These are phyloP conservation scores for Eimeria tenella DNA, from an alignment of 169 alveolate species.

Conservation along the genomic window DNA sequence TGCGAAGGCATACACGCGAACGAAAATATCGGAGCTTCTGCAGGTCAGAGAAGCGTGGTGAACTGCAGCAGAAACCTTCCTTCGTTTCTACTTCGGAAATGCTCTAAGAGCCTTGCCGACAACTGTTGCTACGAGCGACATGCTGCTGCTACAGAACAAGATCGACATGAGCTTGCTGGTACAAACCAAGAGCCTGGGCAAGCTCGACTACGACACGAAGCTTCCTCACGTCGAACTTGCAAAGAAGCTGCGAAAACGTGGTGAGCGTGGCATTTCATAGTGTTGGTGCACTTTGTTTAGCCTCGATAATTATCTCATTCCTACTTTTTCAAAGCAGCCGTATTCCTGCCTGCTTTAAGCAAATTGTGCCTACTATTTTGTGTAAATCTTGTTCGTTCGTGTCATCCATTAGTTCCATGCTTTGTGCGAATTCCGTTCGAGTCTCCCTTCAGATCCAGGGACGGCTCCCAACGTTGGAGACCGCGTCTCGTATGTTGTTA, in stretches of 20 bases:
- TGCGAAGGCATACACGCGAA: constrained; percentile 92
- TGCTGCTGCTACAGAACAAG: constrained; percentile 94
- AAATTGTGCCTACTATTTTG: neutral
- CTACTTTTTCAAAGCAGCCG: neutral
- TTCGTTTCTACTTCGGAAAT: neutral
- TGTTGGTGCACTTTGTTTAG: neutral
- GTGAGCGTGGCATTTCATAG: constrained; percentile 85
- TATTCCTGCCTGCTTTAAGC: neutral
- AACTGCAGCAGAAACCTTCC: neutral
- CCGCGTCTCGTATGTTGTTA: constrained; percentile 94
- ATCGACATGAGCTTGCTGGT: constrained; percentile 98
- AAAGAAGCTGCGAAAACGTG: constrained; percentile 95
- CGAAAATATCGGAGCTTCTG: constrained; percentile 83
- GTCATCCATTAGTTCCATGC: no score
- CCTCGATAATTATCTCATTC: neutral
- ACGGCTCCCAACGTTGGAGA: constrained; percentile 99
- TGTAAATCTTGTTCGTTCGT: neutral
- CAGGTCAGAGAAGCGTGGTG: neutral
- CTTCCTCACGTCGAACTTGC: constrained; percentile 99
- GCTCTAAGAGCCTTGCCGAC: neutral
- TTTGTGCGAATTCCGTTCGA: neutral
- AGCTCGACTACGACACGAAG: constrained; percentile 95
- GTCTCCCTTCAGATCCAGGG: constrained; percentile 90
- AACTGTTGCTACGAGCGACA: neutral
- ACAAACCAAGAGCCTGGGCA: constrained; percentile 97